Base-by-base conservation (phyloP, 2,329 filamentous ascomycete genomes). In the Fusarium longipes region DNA sequence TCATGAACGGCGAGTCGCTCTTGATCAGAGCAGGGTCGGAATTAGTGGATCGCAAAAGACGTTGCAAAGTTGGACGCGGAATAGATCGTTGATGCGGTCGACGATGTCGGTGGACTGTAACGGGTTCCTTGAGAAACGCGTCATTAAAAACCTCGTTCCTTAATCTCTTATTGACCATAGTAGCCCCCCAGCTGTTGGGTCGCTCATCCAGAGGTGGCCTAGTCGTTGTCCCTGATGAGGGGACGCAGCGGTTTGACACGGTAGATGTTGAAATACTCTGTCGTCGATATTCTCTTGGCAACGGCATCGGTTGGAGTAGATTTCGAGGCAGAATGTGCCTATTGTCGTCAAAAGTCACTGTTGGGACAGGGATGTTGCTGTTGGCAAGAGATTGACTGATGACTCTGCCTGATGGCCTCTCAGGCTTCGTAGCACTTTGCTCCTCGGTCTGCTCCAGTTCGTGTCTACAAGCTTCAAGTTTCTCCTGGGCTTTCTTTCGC, bases 321-420 rank as follows among this genome's bases (percentile, higher is more conserved):
- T 92, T 92, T 43, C 93, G 89, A 2, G 95, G 95, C 39, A 97
- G 89, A 59, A 98, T 97, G 75, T 98, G 95, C 67, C 91, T 88
- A 76, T 98, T 98, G 76, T 97, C 94, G 74, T 95, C 92, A 63
- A 97, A 93, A 0, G 96, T 93, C 44, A 98, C 95, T 38, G 96
- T 95, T 3, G 95, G 94, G 29, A 97, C 88, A 22, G 91, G 87
- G 32, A 88, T 86, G 25, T 82, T 82, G 29, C 80, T 77, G 33
- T 87, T 86, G 57, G 92, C 86, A 62, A 97, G 85, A 14, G 93
- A 96, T 76, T 97, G 93, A 76, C 88, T 90, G 65, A 90, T 81
- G 43, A 90, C 75, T 63, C 88, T 63, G 45, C 70, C 61, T 17
- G 73, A 63, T 8, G 71, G 66, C 3, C 63, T 51, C n/a, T 63